Evolutionary conservation across 1,284 basidiomycete species (phyloP).

Genomic region (Porogramme epimiltina): DNA sequence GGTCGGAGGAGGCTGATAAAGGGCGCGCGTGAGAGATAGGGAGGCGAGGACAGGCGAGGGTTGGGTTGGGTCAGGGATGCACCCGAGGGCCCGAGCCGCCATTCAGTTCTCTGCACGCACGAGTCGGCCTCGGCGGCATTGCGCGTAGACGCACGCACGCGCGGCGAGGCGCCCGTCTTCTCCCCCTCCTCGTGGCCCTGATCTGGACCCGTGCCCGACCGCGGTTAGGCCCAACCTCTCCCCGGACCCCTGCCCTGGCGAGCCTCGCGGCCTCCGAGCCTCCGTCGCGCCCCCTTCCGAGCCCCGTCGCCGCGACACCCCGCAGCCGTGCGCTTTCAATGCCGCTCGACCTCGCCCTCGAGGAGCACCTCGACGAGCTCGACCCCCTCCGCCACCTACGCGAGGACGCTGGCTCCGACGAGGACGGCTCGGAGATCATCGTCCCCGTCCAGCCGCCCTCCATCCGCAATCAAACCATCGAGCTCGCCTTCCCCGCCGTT

Average conservation of each 20-base stretch:
- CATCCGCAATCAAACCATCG: constrained; percentile 48
- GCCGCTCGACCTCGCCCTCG: constrained; percentile 36
- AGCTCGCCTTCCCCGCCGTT: constrained; percentile 45
- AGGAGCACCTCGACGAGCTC: constrained; percentile 56
- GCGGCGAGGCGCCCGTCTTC: constrained; percentile 1
- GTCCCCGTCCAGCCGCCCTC: constrained; percentile 63
- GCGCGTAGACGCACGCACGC: not conserved
- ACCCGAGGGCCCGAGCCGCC: not conserved
- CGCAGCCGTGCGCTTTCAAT: not conserved
- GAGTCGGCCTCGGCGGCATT: not conserved
- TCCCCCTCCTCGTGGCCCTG: constrained; percentile 7
- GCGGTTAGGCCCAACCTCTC: not conserved
- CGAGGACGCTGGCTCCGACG: constrained; percentile 39
- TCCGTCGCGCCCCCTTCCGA: not conserved
- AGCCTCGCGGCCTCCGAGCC: constrained; percentile 10
- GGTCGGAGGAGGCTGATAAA: constrained; percentile 8
- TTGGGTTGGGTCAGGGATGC: constrained; percentile 8
- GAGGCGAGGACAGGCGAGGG: constrained; percentile 12
- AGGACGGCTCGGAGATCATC: constrained; percentile 36
- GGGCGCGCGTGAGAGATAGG: constrained; percentile 17
- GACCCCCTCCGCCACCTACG: constrained; percentile 71
- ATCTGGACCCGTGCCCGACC: constrained; percentile 2
- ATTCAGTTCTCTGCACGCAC: not conserved
- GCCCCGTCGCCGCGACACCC: not conserved
- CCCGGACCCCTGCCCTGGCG: not conserved